These are phyloP conservation scores for Saraca asoca DNA, from an alignment of 331 rosid genomes.

Conservation along the genomic window DNA sequence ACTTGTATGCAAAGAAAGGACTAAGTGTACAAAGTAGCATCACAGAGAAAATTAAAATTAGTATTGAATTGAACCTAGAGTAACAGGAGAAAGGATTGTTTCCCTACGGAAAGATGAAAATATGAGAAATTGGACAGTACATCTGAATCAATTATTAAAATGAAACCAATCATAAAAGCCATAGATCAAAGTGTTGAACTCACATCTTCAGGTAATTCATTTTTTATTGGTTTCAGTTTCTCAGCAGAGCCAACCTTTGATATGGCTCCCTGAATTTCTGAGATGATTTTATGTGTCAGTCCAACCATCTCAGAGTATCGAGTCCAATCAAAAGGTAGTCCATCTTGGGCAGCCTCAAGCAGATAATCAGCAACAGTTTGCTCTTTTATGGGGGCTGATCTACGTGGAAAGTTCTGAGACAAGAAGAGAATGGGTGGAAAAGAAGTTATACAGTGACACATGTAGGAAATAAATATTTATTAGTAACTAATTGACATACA, in stretches of 20 bases:
- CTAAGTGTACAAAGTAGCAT: slow-evolving; percentile 12
- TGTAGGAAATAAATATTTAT: slow-evolving; percentile 12
- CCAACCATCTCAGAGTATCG: slow-evolving; percentile 62
- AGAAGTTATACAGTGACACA: slow-evolving; percentile 33
- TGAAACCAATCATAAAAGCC: slow-evolving; percentile 25
- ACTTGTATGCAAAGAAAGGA: slow-evolving; percentile 1
- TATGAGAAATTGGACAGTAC: neutral
- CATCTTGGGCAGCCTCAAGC: slow-evolving; percentile 77
- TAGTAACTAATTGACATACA: slow-evolving; percentile 47
- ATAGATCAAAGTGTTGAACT: slow-evolving; percentile 37
- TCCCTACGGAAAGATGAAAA: neutral
- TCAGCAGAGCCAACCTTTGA: slow-evolving; percentile 73
- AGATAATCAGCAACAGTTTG: slow-evolving; percentile 70
- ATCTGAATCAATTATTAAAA: slow-evolving; percentile 25
- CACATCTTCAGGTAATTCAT: slow-evolving; percentile 80
- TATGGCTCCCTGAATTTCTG: slow-evolving; percentile 62
- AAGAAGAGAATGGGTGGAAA: neutral
- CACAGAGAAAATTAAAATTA: neutral
- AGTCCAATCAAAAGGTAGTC: slow-evolving; percentile 71
- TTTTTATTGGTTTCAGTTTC: slow-evolving; percentile 84
- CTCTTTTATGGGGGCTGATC: slow-evolving; percentile 84
- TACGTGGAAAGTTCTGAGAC: slow-evolving; percentile 61
- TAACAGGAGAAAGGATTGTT: slow-evolving; percentile 4
- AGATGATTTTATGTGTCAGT: slow-evolving; percentile 45
- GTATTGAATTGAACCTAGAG: neutral